Conservation (phyloP, 2,329 filamentous ascomycete species). For the Ilyonectria sp. region DNA sequence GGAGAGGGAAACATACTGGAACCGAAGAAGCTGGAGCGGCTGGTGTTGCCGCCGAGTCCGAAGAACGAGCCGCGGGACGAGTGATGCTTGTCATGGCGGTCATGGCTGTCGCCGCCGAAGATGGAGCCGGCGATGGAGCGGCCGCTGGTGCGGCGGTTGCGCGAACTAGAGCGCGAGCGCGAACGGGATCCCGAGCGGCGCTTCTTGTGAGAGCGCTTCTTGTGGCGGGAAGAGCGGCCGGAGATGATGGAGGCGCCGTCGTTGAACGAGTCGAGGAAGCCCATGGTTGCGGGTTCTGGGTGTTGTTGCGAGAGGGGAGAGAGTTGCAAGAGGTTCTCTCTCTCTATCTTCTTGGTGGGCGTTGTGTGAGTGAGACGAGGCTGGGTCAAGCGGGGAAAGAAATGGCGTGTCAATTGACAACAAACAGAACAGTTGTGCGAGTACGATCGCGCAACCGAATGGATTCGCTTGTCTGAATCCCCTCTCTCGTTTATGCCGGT, state of each 20-base stretch:
- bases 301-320: not conserved
- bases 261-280: constrained; percentile 54
- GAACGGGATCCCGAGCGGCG: constrained; percentile 56
- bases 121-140: constrained; percentile 53
- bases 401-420: not conserved
- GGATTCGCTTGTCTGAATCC: not conserved
- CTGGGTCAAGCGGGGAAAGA: constrained; percentile 1
- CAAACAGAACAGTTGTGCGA: not conserved
- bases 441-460: not conserved
- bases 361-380: constrained; percentile 1
- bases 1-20: constrained; percentile 51
- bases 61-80: constrained; percentile 64
- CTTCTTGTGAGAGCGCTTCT: constrained; percentile 52
- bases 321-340: not conserved
- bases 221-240: constrained; percentile 47
- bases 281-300: constrained; percentile 41
- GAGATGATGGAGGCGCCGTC: constrained; percentile 53
- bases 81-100: constrained; percentile 57
- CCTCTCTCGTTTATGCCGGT: constrained; percentile 3
- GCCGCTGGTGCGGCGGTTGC: constrained; percentile 50
- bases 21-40: constrained; percentile 64
- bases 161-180: constrained; percentile 55
- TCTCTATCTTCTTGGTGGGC: not conserved
- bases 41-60: constrained; percentile 60
- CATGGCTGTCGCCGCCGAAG: constrained; percentile 51